Percentiles rank a stretch among this genome's conserved stretches.
These are phyloP conservation scores for Amauroascus verrucosus DNA, from an alignment of 2,329 filamentous ascomycete species.

Conservation along the genomic window DNA sequence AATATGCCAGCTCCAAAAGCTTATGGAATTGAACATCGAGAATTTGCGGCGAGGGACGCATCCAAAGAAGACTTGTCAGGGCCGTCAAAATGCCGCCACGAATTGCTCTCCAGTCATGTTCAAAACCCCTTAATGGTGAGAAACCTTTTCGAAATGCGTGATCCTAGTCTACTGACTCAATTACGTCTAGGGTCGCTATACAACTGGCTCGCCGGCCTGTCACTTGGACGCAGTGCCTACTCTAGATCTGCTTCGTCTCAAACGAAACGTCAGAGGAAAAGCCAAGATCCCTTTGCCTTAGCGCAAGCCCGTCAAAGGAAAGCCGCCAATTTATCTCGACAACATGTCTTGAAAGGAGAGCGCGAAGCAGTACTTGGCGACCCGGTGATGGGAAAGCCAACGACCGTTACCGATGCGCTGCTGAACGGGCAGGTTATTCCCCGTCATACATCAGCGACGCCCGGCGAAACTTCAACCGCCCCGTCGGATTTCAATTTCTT, in stretches of 20 bases:
- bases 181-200: slow-evolving; percentile 16
- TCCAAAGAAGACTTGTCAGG: slow-evolving; percentile 6
- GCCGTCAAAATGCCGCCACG: slow-evolving; percentile 54
- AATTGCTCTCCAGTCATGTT: slow-evolving; percentile 51
- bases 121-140: slow-evolving; percentile 53
- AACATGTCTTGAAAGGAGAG: slow-evolving; percentile 55
- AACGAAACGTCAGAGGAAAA: slow-evolving; percentile 9
- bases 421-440: slow-evolving; percentile 42
- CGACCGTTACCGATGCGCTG: slow-evolving; percentile 75
- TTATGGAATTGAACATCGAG: not conserved
- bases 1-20: not conserved
- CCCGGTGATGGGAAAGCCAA: slow-evolving; percentile 66
- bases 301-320: slow-evolving; percentile 75
- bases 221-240: slow-evolving; percentile 41
- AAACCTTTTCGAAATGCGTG: not conserved
- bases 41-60: slow-evolving; percentile 3
- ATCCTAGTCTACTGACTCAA: slow-evolving; percentile 3
- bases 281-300: slow-evolving; percentile 65
- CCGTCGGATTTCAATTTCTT: slow-evolving; percentile 60
- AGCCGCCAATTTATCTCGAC: slow-evolving; percentile 68
- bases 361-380: slow-evolving; percentile 60
- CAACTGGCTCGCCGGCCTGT: slow-evolving; percentile 41
- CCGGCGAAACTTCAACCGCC: slow-evolving; percentile 13
- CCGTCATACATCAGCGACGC: slow-evolving; percentile 10
- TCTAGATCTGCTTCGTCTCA: slow-evolving; percentile 53